Evolutionary conservation across 78 protist genomes (phyloP).

Genomic region (Bigelowiella natans): DNA sequence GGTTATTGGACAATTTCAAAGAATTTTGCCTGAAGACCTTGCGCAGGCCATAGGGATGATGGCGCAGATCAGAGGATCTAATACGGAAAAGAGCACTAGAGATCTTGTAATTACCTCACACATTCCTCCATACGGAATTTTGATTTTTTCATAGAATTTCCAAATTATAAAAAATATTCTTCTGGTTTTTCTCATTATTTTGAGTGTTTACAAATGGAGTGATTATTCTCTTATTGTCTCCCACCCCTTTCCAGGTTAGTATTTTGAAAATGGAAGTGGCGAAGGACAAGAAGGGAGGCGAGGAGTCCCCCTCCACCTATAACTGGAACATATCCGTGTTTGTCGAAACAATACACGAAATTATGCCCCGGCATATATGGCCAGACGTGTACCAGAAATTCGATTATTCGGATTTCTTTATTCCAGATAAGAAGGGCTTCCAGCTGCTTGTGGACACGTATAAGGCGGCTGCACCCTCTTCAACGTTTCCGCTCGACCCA

Average conservation of each 20-base stretch:
- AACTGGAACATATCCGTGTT: slow-evolving; percentile 29
- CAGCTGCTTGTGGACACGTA: not conserved
- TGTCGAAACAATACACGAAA: not conserved
- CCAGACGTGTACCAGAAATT: slow-evolving; percentile 8
- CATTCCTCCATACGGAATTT: no score
- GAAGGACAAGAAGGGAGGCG: not conserved
- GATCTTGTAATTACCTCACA: not conserved
- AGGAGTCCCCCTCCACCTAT: not conserved
- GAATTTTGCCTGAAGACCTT: not conserved
- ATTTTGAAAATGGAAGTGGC: not conserved
- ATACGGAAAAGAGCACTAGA: not conserved
- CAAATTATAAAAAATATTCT: not conserved
- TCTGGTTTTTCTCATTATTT: not conserved
- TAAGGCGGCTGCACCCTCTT: not conserved
- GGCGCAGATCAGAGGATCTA: not conserved
- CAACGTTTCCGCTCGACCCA: slow-evolving; percentile 13
- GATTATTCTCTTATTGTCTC: not conserved
- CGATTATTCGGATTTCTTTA: slow-evolving; percentile 20
- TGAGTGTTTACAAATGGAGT: not conserved
- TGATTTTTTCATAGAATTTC: not conserved
- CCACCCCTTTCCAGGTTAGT: not conserved
- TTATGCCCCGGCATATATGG: slow-evolving; percentile 11
- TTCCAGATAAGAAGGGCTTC: slow-evolving; percentile 13
- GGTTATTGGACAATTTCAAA: not conserved
- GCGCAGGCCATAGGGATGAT: slow-evolving; percentile 12